These are phyloP conservation scores for Cladosporium velox DNA, from an alignment of 2,329 filamentous ascomycete species.

Conservation along the genomic window DNA sequence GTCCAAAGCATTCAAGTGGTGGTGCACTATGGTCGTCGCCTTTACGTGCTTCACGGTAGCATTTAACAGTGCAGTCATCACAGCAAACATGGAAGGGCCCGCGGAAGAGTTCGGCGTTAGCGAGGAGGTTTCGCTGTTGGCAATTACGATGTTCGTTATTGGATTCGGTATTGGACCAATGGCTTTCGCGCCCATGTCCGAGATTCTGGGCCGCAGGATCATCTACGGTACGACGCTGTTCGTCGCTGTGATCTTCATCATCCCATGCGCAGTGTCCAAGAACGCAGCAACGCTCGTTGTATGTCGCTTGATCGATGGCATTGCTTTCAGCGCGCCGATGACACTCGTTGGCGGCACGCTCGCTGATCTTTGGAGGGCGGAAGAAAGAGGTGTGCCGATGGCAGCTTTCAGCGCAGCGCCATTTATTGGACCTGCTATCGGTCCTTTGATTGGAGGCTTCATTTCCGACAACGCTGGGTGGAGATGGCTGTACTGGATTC, in stretches of 20 bases:
- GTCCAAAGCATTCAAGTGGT: slow-evolving; percentile 35
- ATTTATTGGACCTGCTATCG: slow-evolving; percentile 40
- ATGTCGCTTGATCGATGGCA: slow-evolving; percentile 56
- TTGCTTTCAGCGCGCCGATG: slow-evolving; percentile 55
- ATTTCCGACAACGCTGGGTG: slow-evolving; percentile 60
- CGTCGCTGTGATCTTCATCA: slow-evolving; percentile 57
- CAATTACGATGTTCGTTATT: slow-evolving; percentile 50
- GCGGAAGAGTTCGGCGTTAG: slow-evolving; percentile 66
- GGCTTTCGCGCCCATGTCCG: slow-evolving; percentile 57
- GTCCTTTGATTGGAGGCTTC: slow-evolving; percentile 68
- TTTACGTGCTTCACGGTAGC: slow-evolving; percentile 51
- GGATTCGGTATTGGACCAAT: slow-evolving; percentile 36
- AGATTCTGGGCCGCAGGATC: slow-evolving; percentile 55
- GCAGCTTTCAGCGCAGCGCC: slow-evolving; percentile 35
- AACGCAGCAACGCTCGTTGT: slow-evolving; percentile 59
- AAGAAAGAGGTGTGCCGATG: slow-evolving; percentile 37
- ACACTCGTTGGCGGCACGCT: slow-evolving; percentile 45
- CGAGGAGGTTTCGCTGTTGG: slow-evolving; percentile 70
- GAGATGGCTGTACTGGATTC: slow-evolving; percentile 73
- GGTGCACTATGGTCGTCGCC: slow-evolving; percentile 75
- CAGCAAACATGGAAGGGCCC: slow-evolving; percentile 70
- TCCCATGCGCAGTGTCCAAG: slow-evolving; percentile 58
- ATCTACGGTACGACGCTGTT: slow-evolving; percentile 55
- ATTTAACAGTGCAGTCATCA: slow-evolving; percentile 62
- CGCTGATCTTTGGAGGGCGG: slow-evolving; percentile 33